Conservation (phyloP, 108 stramenopile species). For the Seminavis robusta region DNA sequence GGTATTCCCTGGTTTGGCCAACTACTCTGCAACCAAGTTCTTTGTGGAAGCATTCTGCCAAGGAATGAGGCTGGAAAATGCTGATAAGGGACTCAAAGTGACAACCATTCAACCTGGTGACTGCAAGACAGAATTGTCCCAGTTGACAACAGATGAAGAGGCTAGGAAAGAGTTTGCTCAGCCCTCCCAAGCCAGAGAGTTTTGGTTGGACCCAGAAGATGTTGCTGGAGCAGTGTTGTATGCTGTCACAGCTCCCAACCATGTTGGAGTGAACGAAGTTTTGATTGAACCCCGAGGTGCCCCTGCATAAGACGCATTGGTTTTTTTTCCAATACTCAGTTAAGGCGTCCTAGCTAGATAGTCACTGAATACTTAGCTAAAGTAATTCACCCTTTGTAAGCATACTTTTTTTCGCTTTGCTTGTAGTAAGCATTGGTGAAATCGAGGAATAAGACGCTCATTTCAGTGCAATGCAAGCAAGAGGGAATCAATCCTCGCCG, state of each 20-base stretch:
- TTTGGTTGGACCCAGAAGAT: constrained; percentile 69
- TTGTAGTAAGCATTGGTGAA: too few relatives aligned
- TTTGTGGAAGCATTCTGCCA: constrained; percentile 68
- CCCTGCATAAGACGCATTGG: too few relatives aligned
- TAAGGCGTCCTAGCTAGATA: too few relatives aligned
- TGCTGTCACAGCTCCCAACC: constrained; percentile 70
- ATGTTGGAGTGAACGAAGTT: constrained; percentile 78
- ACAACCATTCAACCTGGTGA: constrained; percentile 60
- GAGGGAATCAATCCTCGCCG: too few relatives aligned
- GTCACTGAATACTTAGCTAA: too few relatives aligned
- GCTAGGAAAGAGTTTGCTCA: constrained; percentile 58
- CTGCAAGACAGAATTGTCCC: too few relatives aligned
- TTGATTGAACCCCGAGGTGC: constrained; percentile 71
- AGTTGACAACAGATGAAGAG: constrained; percentile 41
- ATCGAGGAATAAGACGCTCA: too few relatives aligned
- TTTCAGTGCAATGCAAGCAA: too few relatives aligned
- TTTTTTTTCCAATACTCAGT: too few relatives aligned
- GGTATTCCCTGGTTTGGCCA: constrained; percentile 62
- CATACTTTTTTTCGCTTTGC: too few relatives aligned
- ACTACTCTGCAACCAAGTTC: constrained; percentile 70
- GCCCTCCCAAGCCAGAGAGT: too few relatives aligned
- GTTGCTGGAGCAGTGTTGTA: constrained; percentile 74
- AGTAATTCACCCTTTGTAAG: too few relatives aligned
- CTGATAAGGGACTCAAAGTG: constrained; percentile 48
- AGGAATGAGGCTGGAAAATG: constrained; percentile 39